Evolutionary conservation across 2,329 filamentous ascomycete species (phyloP), one percentile per base, ranked within the genome.

Genomic region (Verticillium klebahnii): DNA sequence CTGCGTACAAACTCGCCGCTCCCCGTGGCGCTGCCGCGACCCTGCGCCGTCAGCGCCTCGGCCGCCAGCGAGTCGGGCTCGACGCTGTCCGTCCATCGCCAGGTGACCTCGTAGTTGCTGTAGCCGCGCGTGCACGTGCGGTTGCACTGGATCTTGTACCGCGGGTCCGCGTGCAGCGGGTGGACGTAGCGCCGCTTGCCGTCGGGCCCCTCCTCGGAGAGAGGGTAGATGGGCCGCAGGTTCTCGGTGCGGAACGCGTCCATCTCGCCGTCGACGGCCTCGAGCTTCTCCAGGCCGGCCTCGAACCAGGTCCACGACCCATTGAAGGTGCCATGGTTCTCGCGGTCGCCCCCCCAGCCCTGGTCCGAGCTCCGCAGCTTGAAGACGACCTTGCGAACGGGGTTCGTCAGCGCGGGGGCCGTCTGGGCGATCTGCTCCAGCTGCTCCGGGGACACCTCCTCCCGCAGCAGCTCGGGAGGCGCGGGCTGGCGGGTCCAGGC

Each of bases 241-340:
- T 67, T 68, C 64, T 75, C 76, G 14, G 74, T 67, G 19, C 74
- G 68, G 9, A 77, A 54, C 39, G 32, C 25, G 4, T 37, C 36
- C 2, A 52, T 29, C 8, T 55, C 45, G 8, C 61, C 36, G 6
- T 56, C 54, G 25, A 17, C 2, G 23, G 74, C 74, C 55, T 82
- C 81, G 57, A 85, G 82, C 3, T 78, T 78, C 71, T 89, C 86
- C 17, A 87, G 69, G 0, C 86, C 86, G 17, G 80, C 84, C 61
- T 88, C 86, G 62, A 88, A 88, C 86, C 86, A 89, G 0, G 86
- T 86, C 73, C 74, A 86, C 0, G 86, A 84, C 2, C 72, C 74
- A 0, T 69, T 65, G 60, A 80, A 88, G 1, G 77, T 78, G 2
- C 76, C 77, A 2, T 68, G 69, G 4, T 68, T 58, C 0, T 15